Evolutionary conservation across 768 basidiomycete species (phyloP).

Genomic region (Lanmaoa rubissima): DNA sequence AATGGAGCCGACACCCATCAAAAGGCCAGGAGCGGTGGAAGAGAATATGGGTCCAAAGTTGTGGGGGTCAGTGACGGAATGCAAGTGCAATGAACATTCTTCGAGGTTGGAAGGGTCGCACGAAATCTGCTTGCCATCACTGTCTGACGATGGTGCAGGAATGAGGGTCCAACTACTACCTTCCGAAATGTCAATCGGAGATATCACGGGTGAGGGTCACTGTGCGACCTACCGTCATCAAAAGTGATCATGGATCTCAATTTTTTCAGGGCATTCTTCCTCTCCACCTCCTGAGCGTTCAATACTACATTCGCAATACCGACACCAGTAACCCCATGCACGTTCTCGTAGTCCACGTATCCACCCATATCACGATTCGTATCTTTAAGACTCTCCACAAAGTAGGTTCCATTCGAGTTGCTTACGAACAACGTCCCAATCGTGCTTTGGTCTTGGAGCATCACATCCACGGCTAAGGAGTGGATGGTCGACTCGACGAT

Average conservation of each 20-base stretch:
- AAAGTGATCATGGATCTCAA: slow-evolving; percentile 83
- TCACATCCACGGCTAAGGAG: slow-evolving; percentile 92
- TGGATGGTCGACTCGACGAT: slow-evolving; percentile 93
- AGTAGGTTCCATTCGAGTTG: slow-evolving; percentile 95
- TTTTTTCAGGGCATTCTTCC: slow-evolving; percentile 63
- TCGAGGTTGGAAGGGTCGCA: slow-evolving; percentile 61
- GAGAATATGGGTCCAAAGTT: slow-evolving; percentile 95
- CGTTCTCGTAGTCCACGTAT: slow-evolving; percentile 89
- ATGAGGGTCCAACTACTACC: slow-evolving; percentile 78
- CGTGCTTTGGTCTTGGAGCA: slow-evolving; percentile 58
- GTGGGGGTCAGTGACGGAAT: slow-evolving; percentile 90
- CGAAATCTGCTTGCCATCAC: slow-evolving; percentile 54
- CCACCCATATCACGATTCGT: slow-evolving; percentile 89
- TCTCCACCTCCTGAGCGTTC: slow-evolving; percentile 83
- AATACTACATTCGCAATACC: slow-evolving; percentile 86
- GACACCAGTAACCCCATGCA: slow-evolving; percentile 86
- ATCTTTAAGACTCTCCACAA: slow-evolving; percentile 85
- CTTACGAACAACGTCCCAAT: slow-evolving; percentile 94
- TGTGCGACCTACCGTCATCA: slow-evolving; percentile 63
- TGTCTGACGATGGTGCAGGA: slow-evolving; percentile 54
- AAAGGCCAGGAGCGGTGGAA: slow-evolving; percentile 89
- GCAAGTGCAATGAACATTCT: slow-evolving; percentile 81
- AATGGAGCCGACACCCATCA: slow-evolving; percentile 95
- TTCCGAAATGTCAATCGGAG: slow-evolving; percentile 12
- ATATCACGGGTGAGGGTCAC: neutral